phyloP scores from a whole-genome alignment of 352 stramenopile species.

The Globisporangium abappressorium region DNA sequence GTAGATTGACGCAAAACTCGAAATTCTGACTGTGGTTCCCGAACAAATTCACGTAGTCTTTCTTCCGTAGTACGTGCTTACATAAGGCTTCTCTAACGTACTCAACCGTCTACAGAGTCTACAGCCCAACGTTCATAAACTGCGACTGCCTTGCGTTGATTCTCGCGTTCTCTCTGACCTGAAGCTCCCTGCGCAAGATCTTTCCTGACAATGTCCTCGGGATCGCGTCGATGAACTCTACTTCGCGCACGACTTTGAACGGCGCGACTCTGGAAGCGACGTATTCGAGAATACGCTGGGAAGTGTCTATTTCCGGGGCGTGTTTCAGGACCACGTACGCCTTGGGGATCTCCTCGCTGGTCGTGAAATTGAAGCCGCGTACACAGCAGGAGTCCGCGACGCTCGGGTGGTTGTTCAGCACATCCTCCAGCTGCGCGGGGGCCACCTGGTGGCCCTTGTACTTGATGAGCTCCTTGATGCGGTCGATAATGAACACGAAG shows the following conservation, averaged over 20 bases:
- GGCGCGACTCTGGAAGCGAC: conserved; percentile 78
- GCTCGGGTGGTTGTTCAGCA: conserved; percentile 78
- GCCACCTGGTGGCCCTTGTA: conserved; percentile 92
- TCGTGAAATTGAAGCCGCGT: conserved; percentile 40
- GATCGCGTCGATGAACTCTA: conserved; percentile 87
- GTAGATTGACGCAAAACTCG: too few relatives aligned
- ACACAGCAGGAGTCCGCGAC: conserved; percentile 49
- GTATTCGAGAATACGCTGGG: conserved; percentile 41
- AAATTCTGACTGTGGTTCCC: too few relatives aligned
- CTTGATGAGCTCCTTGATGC: conserved; percentile 96
- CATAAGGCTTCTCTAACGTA: too few relatives aligned
- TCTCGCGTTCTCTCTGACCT: conserved; percentile 35
- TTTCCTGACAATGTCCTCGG: conserved; percentile 92
- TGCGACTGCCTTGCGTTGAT: conserved; percentile 8
- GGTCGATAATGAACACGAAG: conserved; percentile 90
- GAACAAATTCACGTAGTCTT: too few relatives aligned
- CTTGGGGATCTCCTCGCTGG: conserved; percentile 87
- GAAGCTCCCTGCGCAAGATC: conserved; percentile 86
- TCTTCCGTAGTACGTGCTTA: too few relatives aligned
- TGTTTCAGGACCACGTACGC: conserved; percentile 87
- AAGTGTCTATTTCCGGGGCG: conserved; percentile 18
- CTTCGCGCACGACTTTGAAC: conserved; percentile 85
- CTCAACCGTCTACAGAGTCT: neutral
- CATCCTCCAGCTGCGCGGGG: conserved; percentile 90
- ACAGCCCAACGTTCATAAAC: neutral